Evolutionary conservation across 768 basidiomycete genomes (phyloP), one percentile per base, ranked within the genome.

Genomic region (Sporobolomyces roseus): DNA sequence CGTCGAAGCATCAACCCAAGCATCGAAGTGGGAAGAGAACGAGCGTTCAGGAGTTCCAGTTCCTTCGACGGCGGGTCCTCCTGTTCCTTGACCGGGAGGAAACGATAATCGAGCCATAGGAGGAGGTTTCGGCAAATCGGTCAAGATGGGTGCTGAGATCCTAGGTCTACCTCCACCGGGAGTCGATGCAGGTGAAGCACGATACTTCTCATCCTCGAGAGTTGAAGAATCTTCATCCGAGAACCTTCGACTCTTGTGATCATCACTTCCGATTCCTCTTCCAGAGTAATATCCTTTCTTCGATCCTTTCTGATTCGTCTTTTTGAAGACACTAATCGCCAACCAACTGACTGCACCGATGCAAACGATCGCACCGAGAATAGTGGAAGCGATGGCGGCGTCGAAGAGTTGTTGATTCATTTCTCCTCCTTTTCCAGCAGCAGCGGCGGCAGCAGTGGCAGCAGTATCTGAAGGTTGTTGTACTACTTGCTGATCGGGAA

Each of bases 341-440:
- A 66, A 45, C 65, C 65, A 66, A n/a, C 65, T 53, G 27, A 59
- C 58, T 0, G 52, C 59, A 13, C 65, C 65, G 43, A 66, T 54
- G 12, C 58, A 60, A 14, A 60, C 59, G 33, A 61, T 60, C 19
- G 65, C 65, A n/a, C 65, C 65, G 50, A 66, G 56, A 29, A 66
- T 55, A 19, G 59, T 66, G 25, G 58, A 61, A 10, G 65, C 59
- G 59, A 66, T 66, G 23, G 65, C 59, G n/a, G 65, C 65, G 33
- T 66, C 65, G 52, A 66, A 66, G 19, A 66, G 43, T 14, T 52
- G 51, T 35, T 59, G 65, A 33, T 60, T 36, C 59, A 61, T 60
- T 45, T 64, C 38, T 27, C 32, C 29, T 29, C 54, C 54, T 16
- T 45, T 43, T 2, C n/a, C 51, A 32, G 54, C 55, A 13, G 54